Percentiles rank a stretch among this genome's conserved stretches.
phyloP scores from a whole-genome alignment of 2,329 filamentous ascomycete species.

The Elsinoe australis region DNA sequence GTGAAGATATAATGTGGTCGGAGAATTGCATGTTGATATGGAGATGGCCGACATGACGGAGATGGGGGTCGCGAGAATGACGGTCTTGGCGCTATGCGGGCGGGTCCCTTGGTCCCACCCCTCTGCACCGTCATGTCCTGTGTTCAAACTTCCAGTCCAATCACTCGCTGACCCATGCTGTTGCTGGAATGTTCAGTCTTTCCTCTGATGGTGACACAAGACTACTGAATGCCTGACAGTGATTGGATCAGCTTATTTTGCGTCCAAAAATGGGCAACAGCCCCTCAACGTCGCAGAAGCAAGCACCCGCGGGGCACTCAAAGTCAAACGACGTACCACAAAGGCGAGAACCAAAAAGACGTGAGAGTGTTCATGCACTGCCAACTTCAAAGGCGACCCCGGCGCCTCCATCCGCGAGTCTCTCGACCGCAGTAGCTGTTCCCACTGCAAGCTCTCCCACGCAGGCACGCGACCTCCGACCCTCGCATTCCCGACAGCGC shows the following conservation, averaged over 20 bases:
- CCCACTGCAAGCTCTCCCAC: conserved; percentile 18
- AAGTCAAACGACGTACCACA: conserved; percentile 21
- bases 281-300: conserved; percentile 30
- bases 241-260: conserved; percentile 3
- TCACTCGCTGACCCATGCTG: not conserved
- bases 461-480: conserved; percentile 11
- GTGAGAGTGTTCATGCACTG: conserved; percentile 35
- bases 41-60: not conserved
- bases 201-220: conserved; percentile 6
- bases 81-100: conserved; percentile 14
- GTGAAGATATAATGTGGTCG: not conserved
- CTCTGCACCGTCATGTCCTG: not conserved
- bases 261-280: conserved; percentile 40
- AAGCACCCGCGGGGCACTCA: conserved; percentile 18
- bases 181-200: conserved; percentile 9
- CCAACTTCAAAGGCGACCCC: conserved; percentile 30
- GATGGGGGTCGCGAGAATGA: not conserved
- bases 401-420: conserved; percentile 33
- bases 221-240: not conserved
- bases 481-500: conserved; percentile 25
- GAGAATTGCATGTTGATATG: not conserved
- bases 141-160: not conserved
- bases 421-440: conserved; percentile 28
- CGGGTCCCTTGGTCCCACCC: too few species aligned
- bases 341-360: conserved; percentile 29